A percentile compares a stretch with the other conserved stretches of the same genome.
Conservation (phyloP, 2,329 filamentous ascomycete genomes). For the Penicillium vulpinum region DNA sequence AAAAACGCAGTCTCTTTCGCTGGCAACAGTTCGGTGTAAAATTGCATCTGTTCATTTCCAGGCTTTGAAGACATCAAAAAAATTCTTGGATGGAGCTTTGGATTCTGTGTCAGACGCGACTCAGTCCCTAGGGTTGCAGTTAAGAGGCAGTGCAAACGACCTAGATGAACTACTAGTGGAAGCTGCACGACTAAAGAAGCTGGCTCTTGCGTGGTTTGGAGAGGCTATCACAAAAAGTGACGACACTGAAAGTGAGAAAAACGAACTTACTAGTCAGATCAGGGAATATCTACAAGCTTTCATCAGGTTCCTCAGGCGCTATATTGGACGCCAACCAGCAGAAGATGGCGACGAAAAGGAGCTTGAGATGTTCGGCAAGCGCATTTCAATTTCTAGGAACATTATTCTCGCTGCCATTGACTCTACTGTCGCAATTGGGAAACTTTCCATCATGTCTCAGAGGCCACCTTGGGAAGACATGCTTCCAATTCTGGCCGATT, state of each 20-base stretch:
- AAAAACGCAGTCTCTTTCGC: slow-evolving; percentile 33
- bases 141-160: slow-evolving; percentile 43
- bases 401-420: slow-evolving; percentile 45
- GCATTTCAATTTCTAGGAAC: slow-evolving; percentile 34
- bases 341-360: slow-evolving; percentile 32
- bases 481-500: slow-evolving; percentile 39
- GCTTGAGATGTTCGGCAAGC: slow-evolving; percentile 32
- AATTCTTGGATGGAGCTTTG: slow-evolving; percentile 21
- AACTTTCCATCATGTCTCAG: slow-evolving; percentile 39
- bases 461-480: slow-evolving; percentile 41
- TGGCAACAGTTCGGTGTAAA: slow-evolving; percentile 42
- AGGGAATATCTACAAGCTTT: slow-evolving; percentile 43
- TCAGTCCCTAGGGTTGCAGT: slow-evolving; percentile 34
- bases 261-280: slow-evolving; percentile 27
- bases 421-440: slow-evolving; percentile 42
- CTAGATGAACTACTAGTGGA: slow-evolving; percentile 48
- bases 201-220: slow-evolving; percentile 40
- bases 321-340: slow-evolving; percentile 36
- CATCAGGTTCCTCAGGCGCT: slow-evolving; percentile 43
- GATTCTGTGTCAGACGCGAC: slow-evolving; percentile 37
- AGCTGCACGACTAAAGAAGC: slow-evolving; percentile 45
- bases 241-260: slow-evolving; percentile 16
- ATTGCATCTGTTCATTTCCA: slow-evolving; percentile 42
- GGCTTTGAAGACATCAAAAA: slow-evolving; percentile 25
- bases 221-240: slow-evolving; percentile 27